Conservation (phyloP, 805 yeast species). For the Nakazawaea ishiwadae region DNA sequence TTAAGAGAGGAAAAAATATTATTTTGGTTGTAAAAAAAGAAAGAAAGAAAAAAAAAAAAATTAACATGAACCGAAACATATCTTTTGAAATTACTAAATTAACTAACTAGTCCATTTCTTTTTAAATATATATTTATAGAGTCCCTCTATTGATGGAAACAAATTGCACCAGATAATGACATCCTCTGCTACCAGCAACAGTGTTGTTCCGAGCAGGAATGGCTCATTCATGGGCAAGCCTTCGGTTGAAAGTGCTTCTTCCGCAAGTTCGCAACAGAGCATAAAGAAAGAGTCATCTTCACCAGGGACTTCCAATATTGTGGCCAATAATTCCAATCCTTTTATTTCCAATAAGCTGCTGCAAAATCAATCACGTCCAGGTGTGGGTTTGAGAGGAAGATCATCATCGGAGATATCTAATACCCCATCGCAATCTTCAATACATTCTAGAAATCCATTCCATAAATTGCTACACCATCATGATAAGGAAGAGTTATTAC, state of each 20-base stretch:
- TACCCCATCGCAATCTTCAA: background rate
- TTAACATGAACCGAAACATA: too few relatives aligned
- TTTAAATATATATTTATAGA: too few relatives aligned
- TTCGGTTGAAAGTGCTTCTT: too few relatives aligned
- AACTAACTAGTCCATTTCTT: too few relatives aligned
- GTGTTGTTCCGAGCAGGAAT: background rate
- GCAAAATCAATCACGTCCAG: too few relatives aligned
- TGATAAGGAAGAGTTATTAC: background rate
- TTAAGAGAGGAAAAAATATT: too few relatives aligned
- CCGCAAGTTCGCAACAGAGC: too few relatives aligned
- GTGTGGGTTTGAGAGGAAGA: background rate
- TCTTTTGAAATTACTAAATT: too few relatives aligned
- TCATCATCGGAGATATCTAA: background rate
- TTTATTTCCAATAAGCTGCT: background rate
- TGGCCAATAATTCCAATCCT: constrained; percentile 6
- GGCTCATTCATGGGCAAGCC: background rate
- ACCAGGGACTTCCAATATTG: background rate
- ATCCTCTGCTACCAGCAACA: background rate
- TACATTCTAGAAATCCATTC: constrained; percentile 8
- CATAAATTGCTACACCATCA: constrained; percentile 7
- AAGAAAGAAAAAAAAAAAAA: too few relatives aligned
- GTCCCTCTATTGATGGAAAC: too few relatives aligned
- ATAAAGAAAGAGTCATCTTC: too few relatives aligned
- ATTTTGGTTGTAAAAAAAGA: too few relatives aligned
- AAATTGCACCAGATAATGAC: background rate